phyloP scores from a whole-genome alignment of 352 stramenopile species.

The Blastocystis hominis region DNA sequence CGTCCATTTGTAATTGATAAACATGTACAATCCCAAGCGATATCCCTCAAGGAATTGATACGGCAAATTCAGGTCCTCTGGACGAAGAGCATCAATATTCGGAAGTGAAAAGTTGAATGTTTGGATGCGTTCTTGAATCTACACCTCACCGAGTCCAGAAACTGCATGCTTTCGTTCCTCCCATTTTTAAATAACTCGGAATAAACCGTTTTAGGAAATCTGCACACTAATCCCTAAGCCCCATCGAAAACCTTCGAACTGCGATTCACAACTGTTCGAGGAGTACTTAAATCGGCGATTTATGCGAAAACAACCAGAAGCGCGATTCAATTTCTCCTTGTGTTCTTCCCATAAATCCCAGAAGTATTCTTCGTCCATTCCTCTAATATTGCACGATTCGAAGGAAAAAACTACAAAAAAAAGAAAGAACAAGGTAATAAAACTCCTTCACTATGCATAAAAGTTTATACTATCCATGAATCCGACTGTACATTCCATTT shows the following conservation, averaged over 20 bases:
- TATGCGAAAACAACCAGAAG: constrained; percentile 25
- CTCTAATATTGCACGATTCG: background rate
- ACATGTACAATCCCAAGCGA: constrained; percentile 37
- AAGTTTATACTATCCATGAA: background rate
- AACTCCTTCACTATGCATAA: background rate
- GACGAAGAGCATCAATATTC: background rate
- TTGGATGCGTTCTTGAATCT: constrained; percentile 6
- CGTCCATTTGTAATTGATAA: constrained; percentile 50
- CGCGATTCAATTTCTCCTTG: constrained; percentile 8
- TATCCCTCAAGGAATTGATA: constrained; percentile 37
- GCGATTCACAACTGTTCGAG: constrained; percentile 12
- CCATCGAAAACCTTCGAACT: constrained; percentile 27
- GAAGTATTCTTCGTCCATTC: constrained; percentile 36
- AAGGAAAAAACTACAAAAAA: background rate
- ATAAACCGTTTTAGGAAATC: constrained; percentile 50
- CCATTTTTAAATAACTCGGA: constrained; percentile 32
- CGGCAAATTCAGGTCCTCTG: background rate
- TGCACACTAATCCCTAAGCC: background rate
- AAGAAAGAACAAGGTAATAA: background rate
- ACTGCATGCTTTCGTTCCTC: background rate
- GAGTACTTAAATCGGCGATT: constrained; percentile 31
- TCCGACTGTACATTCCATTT: background rate
- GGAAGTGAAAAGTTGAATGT: constrained; percentile 42
- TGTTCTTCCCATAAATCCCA: constrained; percentile 49
- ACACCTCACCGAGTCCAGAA: background rate